Conservation (phyloP, 2,329 filamentous ascomycete genomes). For the Periconia sp. region DNA sequence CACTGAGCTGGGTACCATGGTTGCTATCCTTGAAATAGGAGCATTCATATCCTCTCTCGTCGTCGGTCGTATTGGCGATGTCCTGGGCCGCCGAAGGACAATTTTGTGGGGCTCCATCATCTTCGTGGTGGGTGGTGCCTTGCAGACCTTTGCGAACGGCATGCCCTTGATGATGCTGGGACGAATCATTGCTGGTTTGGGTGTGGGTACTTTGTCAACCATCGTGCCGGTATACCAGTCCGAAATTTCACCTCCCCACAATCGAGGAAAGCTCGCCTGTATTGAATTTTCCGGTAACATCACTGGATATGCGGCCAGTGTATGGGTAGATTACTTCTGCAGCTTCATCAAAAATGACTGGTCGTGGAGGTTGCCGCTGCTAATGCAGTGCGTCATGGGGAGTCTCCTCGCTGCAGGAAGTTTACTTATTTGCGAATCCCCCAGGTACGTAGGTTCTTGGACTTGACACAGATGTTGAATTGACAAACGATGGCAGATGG, state of each 20-base stretch:
- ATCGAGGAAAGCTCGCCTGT: slow-evolving; percentile 90
- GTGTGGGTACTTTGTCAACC: slow-evolving; percentile 53
- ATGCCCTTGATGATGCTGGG: slow-evolving; percentile 81
- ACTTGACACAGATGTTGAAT: slow-evolving; percentile 7
- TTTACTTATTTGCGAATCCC: slow-evolving; percentile 93
- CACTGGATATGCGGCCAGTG: slow-evolving; percentile 89
- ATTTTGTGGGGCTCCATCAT: slow-evolving; percentile 93
- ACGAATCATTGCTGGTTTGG: slow-evolving; percentile 54
- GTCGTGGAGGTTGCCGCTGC: slow-evolving; percentile 86
- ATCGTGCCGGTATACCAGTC: slow-evolving; percentile 58
- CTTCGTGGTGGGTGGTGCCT: slow-evolving; percentile 79
- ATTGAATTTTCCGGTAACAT: slow-evolving; percentile 99
- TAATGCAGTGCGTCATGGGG: slow-evolving; percentile 96
- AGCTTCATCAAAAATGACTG: slow-evolving; percentile 82
- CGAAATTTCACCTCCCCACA: slow-evolving; percentile 82
- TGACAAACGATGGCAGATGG: slow-evolving; percentile 64
- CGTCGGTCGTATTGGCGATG: slow-evolving; percentile 86
- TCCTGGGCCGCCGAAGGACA: slow-evolving; percentile 84
- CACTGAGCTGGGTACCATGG: slow-evolving; percentile 93
- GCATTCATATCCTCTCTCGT: slow-evolving; percentile 86
- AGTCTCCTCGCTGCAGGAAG: slow-evolving; percentile 81
- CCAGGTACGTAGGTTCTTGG: slow-evolving; percentile 61
- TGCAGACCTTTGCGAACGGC: slow-evolving; percentile 78
- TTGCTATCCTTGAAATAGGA: slow-evolving; percentile 92
- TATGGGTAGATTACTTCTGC: slow-evolving; percentile 98